Evolutionary conservation across 2,329 filamentous ascomycete genomes (phyloP), one percentile per base, ranked within the genome.

Genomic region (Knufia fluminis): DNA sequence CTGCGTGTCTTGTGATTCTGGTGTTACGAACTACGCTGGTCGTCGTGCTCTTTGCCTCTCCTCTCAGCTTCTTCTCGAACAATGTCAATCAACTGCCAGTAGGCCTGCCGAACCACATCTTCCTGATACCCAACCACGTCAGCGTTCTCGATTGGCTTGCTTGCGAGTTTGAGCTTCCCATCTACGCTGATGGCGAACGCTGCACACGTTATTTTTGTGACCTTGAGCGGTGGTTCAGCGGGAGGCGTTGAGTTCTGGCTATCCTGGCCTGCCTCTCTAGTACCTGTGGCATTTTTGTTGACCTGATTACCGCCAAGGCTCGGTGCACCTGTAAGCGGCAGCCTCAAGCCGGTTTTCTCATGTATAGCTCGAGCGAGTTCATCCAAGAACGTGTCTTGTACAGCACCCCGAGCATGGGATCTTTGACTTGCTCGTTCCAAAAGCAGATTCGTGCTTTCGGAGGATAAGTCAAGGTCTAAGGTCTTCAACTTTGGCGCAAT

Each of bases 131-230:
- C 40, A 10, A 43, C 19, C 33, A 40, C 33, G 19, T 48, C 46
- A n/a, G 46, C 46, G 19, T 32, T 42, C 39, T 55, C 45, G 14
- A 56, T 39, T 10, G 52, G 46, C 35, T 48, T 54, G n/a, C 32
- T 28, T 22, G 48, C 44, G 48, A 56, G 54, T 35, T 57, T 59
- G 19, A 59, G 14, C 20, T 51, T 47, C 14, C 52, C 51, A 16
- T 57, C 54, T 9, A 32, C 39, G 3, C 52, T 54, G 20, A 59
- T 47, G 1, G 52, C 54, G 40, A 57, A 59, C 20, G 55, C 52
- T 14, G 47, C 43, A 22, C 32, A 54, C 12, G 50, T 46, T 8
- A 59, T 53, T 24, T 48, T 52, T 1, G 54, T 55, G 17, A 59
- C 42, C 24, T 48, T 52, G 45, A 58, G 46, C 16, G 54, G 53